Evolutionary conservation across 1,284 basidiomycete species (phyloP), one percentile per base, ranked within the genome.

Genomic region (Porogramme epimiltina): DNA sequence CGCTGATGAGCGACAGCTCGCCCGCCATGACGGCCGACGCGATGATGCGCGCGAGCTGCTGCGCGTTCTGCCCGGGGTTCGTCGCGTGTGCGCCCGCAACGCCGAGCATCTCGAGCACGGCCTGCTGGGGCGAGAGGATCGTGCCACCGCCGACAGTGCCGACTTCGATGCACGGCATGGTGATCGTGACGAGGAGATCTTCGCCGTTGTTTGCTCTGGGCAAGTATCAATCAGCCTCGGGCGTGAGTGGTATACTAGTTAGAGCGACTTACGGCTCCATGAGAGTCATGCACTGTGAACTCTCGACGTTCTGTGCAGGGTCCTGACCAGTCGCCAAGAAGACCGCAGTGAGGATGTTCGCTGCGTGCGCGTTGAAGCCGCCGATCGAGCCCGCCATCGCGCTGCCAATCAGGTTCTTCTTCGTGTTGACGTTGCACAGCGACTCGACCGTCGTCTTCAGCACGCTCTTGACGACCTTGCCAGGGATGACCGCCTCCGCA

Each of bases 221-320:
- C 40, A 22, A 40, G 28, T 18, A 54, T 19, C 3, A 39, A 43
- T 49, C 33, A 56, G 51, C 40, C 50, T 37, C 2, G 5, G 22
- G 15, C 36, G 23, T 15, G n/a, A 24, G 13, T 28, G n/a, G 4
- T n/a, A 20, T 10, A 2, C 19, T 18, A 46, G 37, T 46, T 3
- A n/a, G 41, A 24, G 13, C 4, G 2, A 91, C 90, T 72, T 70
- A 95, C 85, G 95, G 86, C 72, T 99, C 97, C 95, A 98, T 98
- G 45, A 97, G 75, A 6, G 95, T 99, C 78, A 99, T 98, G 73
- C 97, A 99, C 70, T 93, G 96, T 47, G 94, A 96, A 58, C 92
- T 95, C 77, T 98, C 97, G 22, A 99, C 96, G 71, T 98, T 98
- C 77, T 99, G 96, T 16, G 97, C 97, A 2, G 97, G 97, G 67